phyloP scores from a whole-genome alignment of 1,284 basidiomycete species.

The Cutaneotrichosporon curvatum region DNA sequence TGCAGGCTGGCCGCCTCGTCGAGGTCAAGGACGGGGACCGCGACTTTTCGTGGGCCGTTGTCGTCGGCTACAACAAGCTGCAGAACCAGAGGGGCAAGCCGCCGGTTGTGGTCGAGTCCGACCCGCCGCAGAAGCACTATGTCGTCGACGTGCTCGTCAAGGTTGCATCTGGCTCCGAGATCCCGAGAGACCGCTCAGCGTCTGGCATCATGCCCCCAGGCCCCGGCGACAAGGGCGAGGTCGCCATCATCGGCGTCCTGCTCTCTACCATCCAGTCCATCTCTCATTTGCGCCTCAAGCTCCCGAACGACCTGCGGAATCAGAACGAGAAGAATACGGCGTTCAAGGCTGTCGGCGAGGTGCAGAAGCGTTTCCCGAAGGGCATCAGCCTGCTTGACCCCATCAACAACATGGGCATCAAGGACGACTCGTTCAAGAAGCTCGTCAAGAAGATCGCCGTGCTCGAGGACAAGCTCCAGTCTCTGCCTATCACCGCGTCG shows the following conservation, averaged over 20 bases:
- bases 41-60: slow-evolving; percentile 94
- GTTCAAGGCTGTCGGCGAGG: slow-evolving; percentile 85
- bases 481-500: slow-evolving; percentile 67
- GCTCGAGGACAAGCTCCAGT: slow-evolving; percentile 73
- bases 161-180: slow-evolving; percentile 60
- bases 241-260: slow-evolving; percentile 81
- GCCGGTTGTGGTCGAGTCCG: slow-evolving; percentile 45
- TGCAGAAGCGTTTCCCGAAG: slow-evolving; percentile 79
- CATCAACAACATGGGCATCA: slow-evolving; percentile 91
- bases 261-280: slow-evolving; percentile 80
- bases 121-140: slow-evolving; percentile 84
- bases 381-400: slow-evolving; percentile 86
- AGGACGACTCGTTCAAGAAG: slow-evolving; percentile 83
- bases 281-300: slow-evolving; percentile 75
- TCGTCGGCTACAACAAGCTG: slow-evolving; percentile 82
- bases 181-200: slow-evolving; percentile 64
- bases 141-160: slow-evolving; percentile 89
- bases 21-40: slow-evolving; percentile 76
- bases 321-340: slow-evolving; percentile 69
- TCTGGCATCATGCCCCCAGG: slow-evolving; percentile 61
- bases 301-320: slow-evolving; percentile 82
- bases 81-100: slow-evolving; percentile 44
- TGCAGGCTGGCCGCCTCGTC: slow-evolving; percentile 85
- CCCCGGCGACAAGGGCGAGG: slow-evolving; percentile 63
- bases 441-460: slow-evolving; percentile 85